Evolutionary conservation across 805 yeast species (phyloP).

Genomic region (Metschnikowia peoriensis): DNA sequence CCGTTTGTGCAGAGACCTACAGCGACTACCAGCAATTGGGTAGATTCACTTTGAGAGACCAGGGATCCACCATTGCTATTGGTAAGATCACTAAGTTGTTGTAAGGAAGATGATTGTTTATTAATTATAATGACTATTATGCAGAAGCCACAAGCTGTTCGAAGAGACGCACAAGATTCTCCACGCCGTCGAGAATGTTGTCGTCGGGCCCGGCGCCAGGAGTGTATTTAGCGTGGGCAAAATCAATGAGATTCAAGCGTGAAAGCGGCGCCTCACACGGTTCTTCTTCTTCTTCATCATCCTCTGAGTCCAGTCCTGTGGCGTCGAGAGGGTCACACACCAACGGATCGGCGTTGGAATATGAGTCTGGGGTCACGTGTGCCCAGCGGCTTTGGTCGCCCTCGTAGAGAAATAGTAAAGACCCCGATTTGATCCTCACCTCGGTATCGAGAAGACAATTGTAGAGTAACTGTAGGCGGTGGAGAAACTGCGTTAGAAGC

Average conservation of each 20-base stretch:
- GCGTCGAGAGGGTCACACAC: slow-evolving; percentile 9
- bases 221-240: slow-evolving; percentile 76
- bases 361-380: slow-evolving; percentile 14
- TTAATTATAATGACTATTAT: background rate
- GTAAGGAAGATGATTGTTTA: slow-evolving; percentile 27
- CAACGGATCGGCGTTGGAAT: slow-evolving; percentile 28
- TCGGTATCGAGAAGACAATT: slow-evolving; percentile 64
- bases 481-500: slow-evolving; percentile 43
- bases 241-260: slow-evolving; percentile 71
- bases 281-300: slow-evolving; percentile 19
- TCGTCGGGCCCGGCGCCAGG: slow-evolving; percentile 71
- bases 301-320: slow-evolving; percentile 22
- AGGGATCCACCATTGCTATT: slow-evolving; percentile 96
- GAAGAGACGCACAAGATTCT: slow-evolving; percentile 51
- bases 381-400: slow-evolving; percentile 58
- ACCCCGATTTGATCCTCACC: slow-evolving; percentile 65
- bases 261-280: slow-evolving; percentile 3
- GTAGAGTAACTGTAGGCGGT: slow-evolving; percentile 64
- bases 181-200: slow-evolving; percentile 67
- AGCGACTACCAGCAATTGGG: slow-evolving; percentile 94
- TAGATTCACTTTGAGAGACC: slow-evolving; percentile 97
- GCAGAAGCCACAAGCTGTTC: slow-evolving; percentile 21
- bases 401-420: slow-evolving; percentile 73
- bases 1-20: slow-evolving; percentile 92
- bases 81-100: slow-evolving; percentile 93